A percentile compares a stretch with the other conserved stretches of the same genome.
Conservation (phyloP, 2,329 filamentous ascomycete species). For the Apiospora sp. region DNA sequence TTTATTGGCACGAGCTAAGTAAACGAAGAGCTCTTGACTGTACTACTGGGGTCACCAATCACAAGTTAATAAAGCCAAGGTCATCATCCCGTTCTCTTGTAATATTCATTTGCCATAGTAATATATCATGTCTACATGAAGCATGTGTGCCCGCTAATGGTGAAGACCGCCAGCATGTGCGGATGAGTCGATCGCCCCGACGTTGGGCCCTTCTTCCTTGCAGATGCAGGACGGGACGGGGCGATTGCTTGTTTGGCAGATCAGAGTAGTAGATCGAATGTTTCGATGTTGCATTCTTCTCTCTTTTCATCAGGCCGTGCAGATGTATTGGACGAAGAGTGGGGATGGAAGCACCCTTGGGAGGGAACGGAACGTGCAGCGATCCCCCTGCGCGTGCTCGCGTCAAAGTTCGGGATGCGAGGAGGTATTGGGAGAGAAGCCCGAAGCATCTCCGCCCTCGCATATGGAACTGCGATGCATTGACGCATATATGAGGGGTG, state of each 20-base stretch:
- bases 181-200: too few relatives aligned
- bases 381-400: background rate
- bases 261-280: background rate
- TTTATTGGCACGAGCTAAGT: too few relatives aligned
- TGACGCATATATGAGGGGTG: background rate
- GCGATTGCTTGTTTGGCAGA: background rate
- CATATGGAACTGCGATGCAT: background rate
- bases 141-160: too few relatives aligned
- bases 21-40: too few relatives aligned
- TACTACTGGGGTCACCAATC: too few relatives aligned
- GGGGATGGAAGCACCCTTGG: background rate
- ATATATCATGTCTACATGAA: too few relatives aligned
- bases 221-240: constrained; percentile 5
- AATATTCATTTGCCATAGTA: too few relatives aligned
- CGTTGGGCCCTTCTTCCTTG: background rate
- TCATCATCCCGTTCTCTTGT: too few relatives aligned
- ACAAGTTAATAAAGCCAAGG: too few relatives aligned
- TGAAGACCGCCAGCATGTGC: too few relatives aligned
- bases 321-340: background rate
- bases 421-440: background rate
- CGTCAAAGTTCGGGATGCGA: background rate
- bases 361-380: background rate
- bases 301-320: background rate
- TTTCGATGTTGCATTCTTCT: background rate
- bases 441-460: background rate